A percentile compares a stretch with the other conserved stretches of the same genome.
These are phyloP conservation scores for Fusarium burgessii DNA, from an alignment of 2,329 filamentous ascomycete genomes.

Conservation along the genomic window DNA sequence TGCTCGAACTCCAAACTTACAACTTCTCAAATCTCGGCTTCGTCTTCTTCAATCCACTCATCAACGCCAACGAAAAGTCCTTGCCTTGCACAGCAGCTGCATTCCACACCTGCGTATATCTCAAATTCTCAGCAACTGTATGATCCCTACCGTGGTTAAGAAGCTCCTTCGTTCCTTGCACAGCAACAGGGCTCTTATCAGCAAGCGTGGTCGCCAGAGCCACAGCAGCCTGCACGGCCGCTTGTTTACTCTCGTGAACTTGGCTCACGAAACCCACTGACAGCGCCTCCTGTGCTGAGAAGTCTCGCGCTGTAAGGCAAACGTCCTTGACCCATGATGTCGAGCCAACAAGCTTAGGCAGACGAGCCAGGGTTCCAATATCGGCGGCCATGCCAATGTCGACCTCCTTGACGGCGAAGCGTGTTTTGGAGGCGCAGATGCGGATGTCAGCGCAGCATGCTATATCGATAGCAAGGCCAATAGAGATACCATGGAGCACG, in stretches of 20 bases:
- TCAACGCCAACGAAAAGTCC: conserved; percentile 80
- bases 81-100: conserved; percentile 81
- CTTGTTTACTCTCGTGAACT: conserved; percentile 72
- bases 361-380: conserved; percentile 78
- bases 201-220: conserved; percentile 75
- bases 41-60: conserved; percentile 81
- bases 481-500: conserved; percentile 81
- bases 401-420: conserved; percentile 82
- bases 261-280: conserved; percentile 77
- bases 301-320: conserved; percentile 76
- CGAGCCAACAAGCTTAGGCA: conserved; percentile 79
- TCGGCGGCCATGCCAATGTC: conserved; percentile 86
- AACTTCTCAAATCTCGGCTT: conserved; percentile 89
- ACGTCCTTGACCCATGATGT: conserved; percentile 85
- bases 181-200: conserved; percentile 86
- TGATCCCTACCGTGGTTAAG: conserved; percentile 86
- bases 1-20: conserved; percentile 53
- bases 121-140: conserved; percentile 79
- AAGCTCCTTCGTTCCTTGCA: conserved; percentile 88
- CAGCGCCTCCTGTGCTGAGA: conserved; percentile 75
- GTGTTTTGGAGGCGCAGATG: conserved; percentile 69
- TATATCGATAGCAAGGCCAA: conserved; percentile 83
- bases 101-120: conserved; percentile 92
- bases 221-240: conserved; percentile 71
- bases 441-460: conserved; percentile 77